Evolutionary conservation across 2,329 filamentous ascomycete genomes (phyloP), one percentile per base, ranked within the genome.

Genomic region (Sclerotinia sclerotiorum): DNA sequence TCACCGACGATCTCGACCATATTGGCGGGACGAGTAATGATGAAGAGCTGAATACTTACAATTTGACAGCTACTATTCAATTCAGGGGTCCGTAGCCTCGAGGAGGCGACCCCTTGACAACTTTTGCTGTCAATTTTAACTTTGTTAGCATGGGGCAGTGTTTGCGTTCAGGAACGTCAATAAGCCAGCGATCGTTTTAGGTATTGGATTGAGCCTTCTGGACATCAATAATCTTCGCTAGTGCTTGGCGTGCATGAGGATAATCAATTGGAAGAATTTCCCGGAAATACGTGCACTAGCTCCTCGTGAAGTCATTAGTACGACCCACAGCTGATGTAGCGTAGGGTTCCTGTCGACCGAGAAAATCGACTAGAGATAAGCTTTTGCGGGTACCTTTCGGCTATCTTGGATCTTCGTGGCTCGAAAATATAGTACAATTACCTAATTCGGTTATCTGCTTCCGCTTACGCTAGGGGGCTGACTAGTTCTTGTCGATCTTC

Each of bases 321-420:
- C 11, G 27, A 32, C 19, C 24, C n/a, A 49, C 13, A 61, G 17
- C n/a, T 35, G 44, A 49, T 61, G 27, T 24, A 4, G 7, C 44
- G 10, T 29, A 49, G 7, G 27, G 57, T 11, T 32, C 19, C 15
- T 42, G 39, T 42, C 5, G 5, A 32, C 11, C 21, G 8, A 32
- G 5, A 21, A n/a, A 11, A n/a, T 21, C 44, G 32, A 17, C 27
- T 49, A 1, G 7, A 48, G 21, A 35, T 49, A 49, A 48, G 27
- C 27, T 49, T 49, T 49, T 57, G 32, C 54, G 54, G 54, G 54
- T 57, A 57, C 54, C 32, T 4, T 24, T 57, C 54, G 32, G 21
- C 21, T 39, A 57, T 57, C 54, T 56, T 17, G 32, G 11, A 56
- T 56, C 32, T 39, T 57, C 32, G n/a, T 49, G 48, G n/a, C 7